Evolutionary conservation across 192 early-diverging fungal genomes (phyloP), one percentile per base, ranked within the genome.

Genomic region (Backusella australiensis): DNA sequence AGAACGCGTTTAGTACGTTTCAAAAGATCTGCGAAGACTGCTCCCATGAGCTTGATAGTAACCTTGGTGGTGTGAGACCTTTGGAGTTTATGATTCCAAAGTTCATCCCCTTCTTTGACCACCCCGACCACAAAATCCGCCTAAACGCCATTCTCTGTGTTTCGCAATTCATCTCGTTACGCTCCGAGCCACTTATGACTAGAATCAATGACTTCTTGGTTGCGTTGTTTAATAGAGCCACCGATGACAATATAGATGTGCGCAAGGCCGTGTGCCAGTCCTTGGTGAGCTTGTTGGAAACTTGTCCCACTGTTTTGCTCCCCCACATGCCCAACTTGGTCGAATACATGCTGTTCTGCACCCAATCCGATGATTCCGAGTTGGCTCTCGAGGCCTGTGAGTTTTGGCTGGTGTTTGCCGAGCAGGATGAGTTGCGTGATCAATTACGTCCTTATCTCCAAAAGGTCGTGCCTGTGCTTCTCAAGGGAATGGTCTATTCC

Each of bases 321-420:
- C 93, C 94, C 17, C 92, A 97, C 78, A 89, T 99, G 77, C 88
- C 90, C 72, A 92, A 92, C 77, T 90, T 99, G 34, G 93, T 98
- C 67, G 90, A 94, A 80, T 99, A 97, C 82, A 99, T 99, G 94
- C 88, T 99, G 11, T 93, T 91, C 82, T 95, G 92, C 59, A 99
- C 94, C n/a, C 91, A 94, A 87, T 90, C 93, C 75, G 86, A 89
- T 21, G 94, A 98, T 73, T 88, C 93, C 23, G 86, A 90, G 36
- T 90, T 99, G 66, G 97, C 97, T n/a, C 86, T 98, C 74, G 98
- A 99, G 83, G 97, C 97, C 11, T 96, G 96, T 82, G 98, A 99
- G 85, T 99, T 99, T 84, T 99, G 97, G 97, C 82, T 98, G 39
- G 92, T 93, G 46, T 96, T 98, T 88, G 95, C 95, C 69, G 98